Evolutionary conservation across 2,329 filamentous ascomycete species (phyloP).

Genomic region (Amylocarpus encephaloides): DNA sequence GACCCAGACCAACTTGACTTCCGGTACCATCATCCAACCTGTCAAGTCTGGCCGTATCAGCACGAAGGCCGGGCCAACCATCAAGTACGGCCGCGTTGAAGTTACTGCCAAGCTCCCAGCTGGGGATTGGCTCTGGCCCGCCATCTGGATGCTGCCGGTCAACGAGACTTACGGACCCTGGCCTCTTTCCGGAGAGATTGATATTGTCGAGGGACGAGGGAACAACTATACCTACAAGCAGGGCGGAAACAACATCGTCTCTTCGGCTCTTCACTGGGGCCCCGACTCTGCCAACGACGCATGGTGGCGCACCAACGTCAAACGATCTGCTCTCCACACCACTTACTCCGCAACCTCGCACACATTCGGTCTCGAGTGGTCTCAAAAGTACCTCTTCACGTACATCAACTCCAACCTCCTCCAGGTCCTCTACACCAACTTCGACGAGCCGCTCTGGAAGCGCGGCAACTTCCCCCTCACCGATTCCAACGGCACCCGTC

Average conservation of each 20-base stretch:
- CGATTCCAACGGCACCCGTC: constrained; percentile 57
- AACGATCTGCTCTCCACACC: constrained; percentile 66
- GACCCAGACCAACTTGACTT: constrained; percentile 67
- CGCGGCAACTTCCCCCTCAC: constrained; percentile 61
- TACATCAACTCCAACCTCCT: constrained; percentile 76
- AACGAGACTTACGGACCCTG: constrained; percentile 67
- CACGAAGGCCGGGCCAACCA: constrained; percentile 61
- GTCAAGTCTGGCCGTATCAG: constrained; percentile 73
- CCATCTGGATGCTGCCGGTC: constrained; percentile 84
- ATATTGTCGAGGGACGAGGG: constrained; percentile 73
- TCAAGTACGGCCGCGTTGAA: constrained; percentile 78
- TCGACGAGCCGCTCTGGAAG: constrained; percentile 60
- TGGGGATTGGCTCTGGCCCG: constrained; percentile 86
- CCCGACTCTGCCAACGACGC: constrained; percentile 65
- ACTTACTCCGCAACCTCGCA: constrained; percentile 66
- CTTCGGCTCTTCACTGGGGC: constrained; percentile 77
- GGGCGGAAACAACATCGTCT: constrained; percentile 75
- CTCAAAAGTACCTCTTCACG: constrained; percentile 80
- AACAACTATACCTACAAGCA: constrained; percentile 73
- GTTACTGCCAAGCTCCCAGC: constrained; percentile 68
- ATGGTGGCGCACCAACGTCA: constrained; percentile 80
- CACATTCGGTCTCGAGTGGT: constrained; percentile 80
- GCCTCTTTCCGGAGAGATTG: constrained; percentile 78
- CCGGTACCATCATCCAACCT: constrained; percentile 70
- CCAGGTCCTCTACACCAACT: constrained; percentile 75